These are phyloP conservation scores for Candida endomychidarum DNA, from an alignment of 805 yeast genomes.

Conservation along the genomic window DNA sequence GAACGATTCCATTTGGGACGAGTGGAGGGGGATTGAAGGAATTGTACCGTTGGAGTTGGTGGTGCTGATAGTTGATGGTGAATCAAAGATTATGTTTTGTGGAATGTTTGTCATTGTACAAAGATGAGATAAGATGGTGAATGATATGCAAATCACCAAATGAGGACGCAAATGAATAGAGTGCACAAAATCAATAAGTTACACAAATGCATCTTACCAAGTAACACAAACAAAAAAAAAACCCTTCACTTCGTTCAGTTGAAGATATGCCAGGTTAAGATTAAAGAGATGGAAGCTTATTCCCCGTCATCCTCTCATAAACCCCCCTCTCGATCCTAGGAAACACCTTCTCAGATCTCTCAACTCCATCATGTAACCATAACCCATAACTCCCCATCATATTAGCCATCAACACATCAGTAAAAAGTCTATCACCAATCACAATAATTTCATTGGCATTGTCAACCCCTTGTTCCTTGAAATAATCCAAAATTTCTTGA, in stretches of 20 bases:
- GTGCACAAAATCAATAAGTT: neutral
- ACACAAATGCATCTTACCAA: too few species aligned
- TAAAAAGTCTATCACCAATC: conserved; percentile 87
- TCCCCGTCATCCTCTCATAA: conserved; percentile 19
- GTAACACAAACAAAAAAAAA: too few species aligned
- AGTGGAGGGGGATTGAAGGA: neutral
- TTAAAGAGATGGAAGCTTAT: too few species aligned
- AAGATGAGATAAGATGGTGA: too few species aligned
- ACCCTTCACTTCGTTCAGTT: too few species aligned
- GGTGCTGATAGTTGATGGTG: neutral
- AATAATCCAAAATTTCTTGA: conserved; percentile 62
- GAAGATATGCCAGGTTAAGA: too few species aligned
- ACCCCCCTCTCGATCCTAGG: conserved; percentile 53
- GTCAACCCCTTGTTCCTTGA: conserved; percentile 45
- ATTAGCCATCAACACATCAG: conserved; percentile 93
- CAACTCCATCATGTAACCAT: conserved; percentile 83
- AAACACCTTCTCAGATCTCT: conserved; percentile 47
- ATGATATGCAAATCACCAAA: too few species aligned
- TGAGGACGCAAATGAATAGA: neutral
- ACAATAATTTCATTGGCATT: conserved; percentile 70
- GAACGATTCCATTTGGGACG: conserved; percentile 1
- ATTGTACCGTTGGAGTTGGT: neutral
- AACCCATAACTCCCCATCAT: conserved; percentile 84
- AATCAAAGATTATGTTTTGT: conserved; percentile 7
- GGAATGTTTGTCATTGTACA: too few species aligned